Evolutionary conservation across 345 rosid genomes (phyloP), one percentile per base, ranked within the genome.

Genomic region (Lepidium didymum): DNA sequence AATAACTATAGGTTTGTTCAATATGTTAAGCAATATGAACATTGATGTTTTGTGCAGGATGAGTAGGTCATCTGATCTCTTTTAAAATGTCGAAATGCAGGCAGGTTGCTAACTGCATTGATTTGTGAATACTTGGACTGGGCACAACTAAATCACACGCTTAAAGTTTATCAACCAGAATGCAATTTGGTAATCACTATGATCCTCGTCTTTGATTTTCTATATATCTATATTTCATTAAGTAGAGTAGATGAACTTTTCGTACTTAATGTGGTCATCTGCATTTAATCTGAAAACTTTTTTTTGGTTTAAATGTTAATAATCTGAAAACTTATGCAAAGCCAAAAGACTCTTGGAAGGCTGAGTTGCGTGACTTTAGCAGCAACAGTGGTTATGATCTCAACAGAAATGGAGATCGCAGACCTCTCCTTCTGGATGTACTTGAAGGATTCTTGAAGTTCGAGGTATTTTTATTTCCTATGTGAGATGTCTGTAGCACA

Each of bases 81-180:
- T 27, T 55, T 12, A n/a, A 43, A 18, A 15, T 21, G 68, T 68
- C 62, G 44, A 44, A 66, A 55, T 76, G 84, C 88, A 95, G 99
- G 96, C 76, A 89, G 96, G 80, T 77, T 95, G 67, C 68, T 95
- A 57, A 82, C 96, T 64, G 97, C 99, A 8, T 69, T 91, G 43
- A 62, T 95, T 54, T 95, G 96, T 54, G 97, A 95, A 75, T 95
- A 95, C 77, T 82, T 95, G 50, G 96, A 95, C 73, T 95, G 99
- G 99, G 99, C 96, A 1, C 93, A 95, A 49, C 90, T 95, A 16
- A 95, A 91, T 59, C 99, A 95, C 75, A 79, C 96, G 0, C 84
- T 85, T 67, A 91, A 95, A 84, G 96, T 95, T 46, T 95, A 86
- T 82, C 89, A 72, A 60, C 99, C 97, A 1, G 97, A 95, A 71